These are phyloP conservation scores for Fomitopsis schrenkii DNA, from an alignment of 1,284 basidiomycete species.

Conservation along the genomic window DNA sequence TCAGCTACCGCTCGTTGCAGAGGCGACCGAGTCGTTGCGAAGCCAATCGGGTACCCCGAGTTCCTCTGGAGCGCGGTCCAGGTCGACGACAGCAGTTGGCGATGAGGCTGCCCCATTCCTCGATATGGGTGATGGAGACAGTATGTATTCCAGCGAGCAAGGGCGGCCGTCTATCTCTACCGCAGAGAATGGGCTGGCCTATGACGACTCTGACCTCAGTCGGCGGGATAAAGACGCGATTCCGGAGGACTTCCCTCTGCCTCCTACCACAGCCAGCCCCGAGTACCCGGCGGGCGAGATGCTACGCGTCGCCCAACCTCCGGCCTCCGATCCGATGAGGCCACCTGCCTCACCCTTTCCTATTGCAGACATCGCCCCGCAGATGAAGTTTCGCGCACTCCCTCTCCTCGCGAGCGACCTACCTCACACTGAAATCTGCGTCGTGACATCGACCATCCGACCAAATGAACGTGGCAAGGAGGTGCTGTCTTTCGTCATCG, in stretches of 20 bases:
- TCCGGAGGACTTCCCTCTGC: slow-evolving; percentile 34
- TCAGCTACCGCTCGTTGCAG: slow-evolving; percentile 11
- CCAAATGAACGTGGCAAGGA: slow-evolving; percentile 87
- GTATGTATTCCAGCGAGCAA: slow-evolving; percentile 22
- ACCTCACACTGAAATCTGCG: slow-evolving; percentile 55
- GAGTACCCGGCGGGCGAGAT: neutral
- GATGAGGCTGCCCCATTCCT: slow-evolving; percentile 48
- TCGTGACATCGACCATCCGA: slow-evolving; percentile 74
- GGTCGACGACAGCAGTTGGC: slow-evolving; percentile 9
- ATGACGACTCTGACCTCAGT: slow-evolving; percentile 5
- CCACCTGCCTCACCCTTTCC: slow-evolving; percentile 24
- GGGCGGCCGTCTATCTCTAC: slow-evolving; percentile 9
- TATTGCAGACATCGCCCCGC: slow-evolving; percentile 16
- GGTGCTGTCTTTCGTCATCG: slow-evolving; percentile 78
- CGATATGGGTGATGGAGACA: slow-evolving; percentile 51
- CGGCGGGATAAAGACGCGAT: slow-evolving; percentile 5
- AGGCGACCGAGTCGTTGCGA: slow-evolving; percentile 6
- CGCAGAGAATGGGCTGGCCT: slow-evolving; percentile 12
- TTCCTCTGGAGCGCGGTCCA: slow-evolving; percentile 6
- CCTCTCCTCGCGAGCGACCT: slow-evolving; percentile 69
- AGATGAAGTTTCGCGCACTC: slow-evolving; percentile 58
- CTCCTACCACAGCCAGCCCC: slow-evolving; percentile 17
- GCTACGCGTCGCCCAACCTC: neutral
- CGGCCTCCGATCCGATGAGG: slow-evolving; percentile 5
- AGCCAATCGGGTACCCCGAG: slow-evolving; percentile 3